Evolutionary conservation across 805 yeast species (phyloP).

Genomic region (Metschnikowia lachancei): DNA sequence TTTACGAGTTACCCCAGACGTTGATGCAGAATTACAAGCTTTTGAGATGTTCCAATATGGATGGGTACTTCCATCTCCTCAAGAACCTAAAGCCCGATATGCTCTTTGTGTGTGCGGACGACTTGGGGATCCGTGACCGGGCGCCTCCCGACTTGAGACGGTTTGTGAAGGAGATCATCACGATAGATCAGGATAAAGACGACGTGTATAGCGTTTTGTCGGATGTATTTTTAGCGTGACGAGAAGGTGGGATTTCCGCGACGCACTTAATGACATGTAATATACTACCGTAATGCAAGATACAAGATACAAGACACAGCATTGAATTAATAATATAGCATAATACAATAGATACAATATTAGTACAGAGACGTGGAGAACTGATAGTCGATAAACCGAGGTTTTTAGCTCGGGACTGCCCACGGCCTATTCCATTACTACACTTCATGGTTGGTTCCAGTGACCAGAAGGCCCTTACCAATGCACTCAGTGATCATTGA

Average conservation of each 20-base stretch:
- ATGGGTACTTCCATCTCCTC: slow-evolving; percentile 39
- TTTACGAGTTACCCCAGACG: slow-evolving; percentile 23
- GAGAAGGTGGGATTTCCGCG: too few species aligned
- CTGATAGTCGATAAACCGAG: too few species aligned
- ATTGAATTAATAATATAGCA: too few species aligned
- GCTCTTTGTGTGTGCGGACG: slow-evolving; percentile 41
- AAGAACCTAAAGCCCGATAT: slow-evolving; percentile 43
- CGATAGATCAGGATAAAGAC: slow-evolving; percentile 25
- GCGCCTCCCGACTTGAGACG: slow-evolving; percentile 36
- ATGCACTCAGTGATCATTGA: too few species aligned
- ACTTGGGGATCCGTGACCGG: slow-evolving; percentile 34
- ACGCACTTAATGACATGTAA: neutral
- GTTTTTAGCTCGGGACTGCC: too few species aligned
- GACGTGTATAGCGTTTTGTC: slow-evolving; percentile 23
- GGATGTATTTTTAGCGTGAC: slow-evolving; percentile 20
- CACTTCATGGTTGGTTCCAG: too few species aligned
- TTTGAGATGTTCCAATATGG: slow-evolving; percentile 37
- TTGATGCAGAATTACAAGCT: slow-evolving; percentile 36
- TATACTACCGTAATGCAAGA: too few species aligned
- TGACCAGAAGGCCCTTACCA: too few species aligned
- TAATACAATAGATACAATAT: too few species aligned
- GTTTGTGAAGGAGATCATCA: slow-evolving; percentile 38
- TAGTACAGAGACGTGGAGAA: too few species aligned
- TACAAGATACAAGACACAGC: too few species aligned
- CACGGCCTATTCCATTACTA: too few species aligned